Evolutionary conservation across 352 stramenopile genomes (phyloP), one percentile per base, ranked within the genome.

Genomic region (Globisporangium uncinulatum): DNA sequence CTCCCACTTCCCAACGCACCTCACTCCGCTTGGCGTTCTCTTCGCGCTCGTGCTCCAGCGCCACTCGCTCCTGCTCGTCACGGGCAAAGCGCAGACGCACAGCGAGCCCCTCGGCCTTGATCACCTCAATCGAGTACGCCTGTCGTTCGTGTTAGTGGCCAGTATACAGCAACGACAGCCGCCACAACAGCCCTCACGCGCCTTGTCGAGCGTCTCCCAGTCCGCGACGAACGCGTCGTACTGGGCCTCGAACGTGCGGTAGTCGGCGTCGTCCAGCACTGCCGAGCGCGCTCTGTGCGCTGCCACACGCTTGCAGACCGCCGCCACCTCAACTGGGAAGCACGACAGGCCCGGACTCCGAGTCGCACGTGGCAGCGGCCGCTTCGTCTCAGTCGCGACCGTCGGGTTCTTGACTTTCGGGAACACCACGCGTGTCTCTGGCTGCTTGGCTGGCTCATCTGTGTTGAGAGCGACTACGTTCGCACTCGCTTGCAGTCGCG

Each of bases 131-230:
- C 2, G 74, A 81, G 42, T 78, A 78, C 20, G 59, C 71, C 74
- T 84, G 34, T 8, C 2, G 7, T 5, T 11, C 34, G 8, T 21
- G 20, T 11, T 36, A 13, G 14, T 20, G 4, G 7, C 32, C 1
- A 46, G 11, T 5, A 9, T 20, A 13, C 11, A 57, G 3, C n/a
- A 41, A 24, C 36, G 36, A 20, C 8, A 17, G 24, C 32, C 66
- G 19, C 49, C 14, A 53, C n/a, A 34, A 31, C 15, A 36, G 19
- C n/a, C 10, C 20, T 20, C 6, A 36, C 9, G 9, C 46, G 15
- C 15, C 69, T 85, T 87, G 57, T 92, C 78, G 20, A 92, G 75
- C 56, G 73, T 65, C 53, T 83, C 74, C 81, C 81, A 89, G 51
- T 89, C 74, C 3, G 66, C 62, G 0, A 56, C 56, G 29, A 86